Percentiles rank a stretch among this genome's conserved stretches.
phyloP scores from a whole-genome alignment of 768 basidiomycete genomes.

The Pleurotus giganteus region DNA sequence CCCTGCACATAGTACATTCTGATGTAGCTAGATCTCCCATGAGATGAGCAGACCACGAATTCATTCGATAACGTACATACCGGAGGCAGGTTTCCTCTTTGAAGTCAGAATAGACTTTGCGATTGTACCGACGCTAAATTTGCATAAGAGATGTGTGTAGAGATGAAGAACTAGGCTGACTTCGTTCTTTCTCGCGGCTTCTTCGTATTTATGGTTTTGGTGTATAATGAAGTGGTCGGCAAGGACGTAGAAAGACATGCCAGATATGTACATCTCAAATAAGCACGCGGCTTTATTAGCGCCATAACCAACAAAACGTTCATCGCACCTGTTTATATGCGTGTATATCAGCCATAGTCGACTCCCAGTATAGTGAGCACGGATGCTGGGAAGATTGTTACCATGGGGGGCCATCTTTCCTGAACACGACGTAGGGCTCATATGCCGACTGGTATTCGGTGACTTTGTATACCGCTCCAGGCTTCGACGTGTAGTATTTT shows the following conservation, averaged over 20 bases:
- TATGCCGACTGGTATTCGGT: slow-evolving; percentile 79
- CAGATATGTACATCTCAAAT: slow-evolving; percentile 88
- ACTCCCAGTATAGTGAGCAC: neutral
- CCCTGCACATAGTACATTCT: slow-evolving; percentile 54
- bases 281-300: slow-evolving; percentile 92
- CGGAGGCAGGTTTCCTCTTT: slow-evolving; percentile 74
- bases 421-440: slow-evolving; percentile 86
- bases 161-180: slow-evolving; percentile 28
- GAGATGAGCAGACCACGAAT: neutral
- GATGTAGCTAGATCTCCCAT: slow-evolving; percentile 48
- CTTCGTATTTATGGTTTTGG: slow-evolving; percentile 82
- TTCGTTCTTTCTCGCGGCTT: slow-evolving; percentile 68
- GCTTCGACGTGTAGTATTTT: slow-evolving; percentile 56
- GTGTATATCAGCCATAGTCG: slow-evolving; percentile 5
- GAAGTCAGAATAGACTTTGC: slow-evolving; percentile 75
- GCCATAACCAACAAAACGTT: slow-evolving; percentile 88
- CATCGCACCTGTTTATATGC: slow-evolving; percentile 68
- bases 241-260: slow-evolving; percentile 80
- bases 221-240: slow-evolving; percentile 88
- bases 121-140: slow-evolving; percentile 66
- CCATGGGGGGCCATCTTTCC: slow-evolving; percentile 76
- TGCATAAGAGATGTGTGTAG: neutral
- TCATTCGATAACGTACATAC: slow-evolving; percentile 26
- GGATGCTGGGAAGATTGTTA: slow-evolving; percentile 24
- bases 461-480: slow-evolving; percentile 74